A percentile compares a stretch with the other conserved stretches of the same genome.
phyloP scores from a whole-genome alignment of 768 basidiomycete genomes.

The Butyriboletus loyo region DNA sequence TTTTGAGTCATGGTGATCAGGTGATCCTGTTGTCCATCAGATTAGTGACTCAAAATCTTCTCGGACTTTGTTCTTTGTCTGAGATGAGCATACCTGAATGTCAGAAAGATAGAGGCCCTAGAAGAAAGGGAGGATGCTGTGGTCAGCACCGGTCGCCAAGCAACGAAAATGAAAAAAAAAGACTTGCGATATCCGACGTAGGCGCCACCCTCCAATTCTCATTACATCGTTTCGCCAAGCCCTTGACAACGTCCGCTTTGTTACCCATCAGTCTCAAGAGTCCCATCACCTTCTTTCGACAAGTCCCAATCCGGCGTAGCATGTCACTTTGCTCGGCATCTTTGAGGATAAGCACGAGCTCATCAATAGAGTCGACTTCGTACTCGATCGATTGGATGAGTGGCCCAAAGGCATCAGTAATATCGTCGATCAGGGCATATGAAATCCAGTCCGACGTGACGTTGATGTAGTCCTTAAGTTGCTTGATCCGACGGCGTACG shows the following conservation, averaged over 20 bases:
- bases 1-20: slow-evolving; percentile 99
- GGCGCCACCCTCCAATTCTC: slow-evolving; percentile 99
- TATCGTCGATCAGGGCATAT: slow-evolving; percentile 98
- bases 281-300: slow-evolving; percentile 99
- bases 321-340: slow-evolving; percentile 81
- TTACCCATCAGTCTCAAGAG: slow-evolving; percentile 95
- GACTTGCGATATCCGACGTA: slow-evolving; percentile 87
- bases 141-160: slow-evolving; percentile 1
- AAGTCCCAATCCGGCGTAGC: slow-evolving; percentile 94
- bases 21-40: slow-evolving; percentile 62
- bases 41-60: not conserved
- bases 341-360: slow-evolving; percentile 94
- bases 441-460: slow-evolving; percentile 99
- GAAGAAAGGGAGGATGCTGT: not conserved
- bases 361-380: slow-evolving; percentile 98
- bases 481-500: slow-evolving; percentile 96
- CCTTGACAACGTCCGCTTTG: slow-evolving; percentile 99
- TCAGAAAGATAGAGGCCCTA: slow-evolving; percentile 94
- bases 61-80: too few relatives aligned
- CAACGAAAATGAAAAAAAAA: not conserved
- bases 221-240: slow-evolving; percentile 95
- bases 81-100: slow-evolving; percentile 63
- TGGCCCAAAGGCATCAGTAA: slow-evolving; percentile 98
- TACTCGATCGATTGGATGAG: slow-evolving; percentile 98
- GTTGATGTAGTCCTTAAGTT: slow-evolving; percentile 97